Percentiles rank a stretch among this genome's conserved stretches.
These are phyloP conservation scores for Aureobasidium sp. DNA, from an alignment of 2,329 filamentous ascomycete genomes.

Conservation along the genomic window DNA sequence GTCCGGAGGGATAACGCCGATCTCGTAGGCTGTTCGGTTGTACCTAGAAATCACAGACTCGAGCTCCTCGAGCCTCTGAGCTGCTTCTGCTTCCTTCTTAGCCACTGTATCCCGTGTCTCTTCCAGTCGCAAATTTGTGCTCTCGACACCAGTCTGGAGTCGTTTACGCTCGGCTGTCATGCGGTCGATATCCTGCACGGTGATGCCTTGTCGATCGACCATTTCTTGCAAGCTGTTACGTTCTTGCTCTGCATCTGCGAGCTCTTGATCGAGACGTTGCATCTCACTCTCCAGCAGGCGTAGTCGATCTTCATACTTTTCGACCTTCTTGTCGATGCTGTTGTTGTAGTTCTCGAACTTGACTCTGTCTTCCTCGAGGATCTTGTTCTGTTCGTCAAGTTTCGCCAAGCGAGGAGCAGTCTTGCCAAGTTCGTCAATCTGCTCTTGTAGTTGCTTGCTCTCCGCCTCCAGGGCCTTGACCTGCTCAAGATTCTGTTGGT, in stretches of 20 bases:
- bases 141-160: slow-evolving; percentile 79
- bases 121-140: slow-evolving; percentile 65
- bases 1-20: slow-evolving; percentile 76
- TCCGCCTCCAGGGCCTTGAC: slow-evolving; percentile 80
- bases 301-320: slow-evolving; percentile 78
- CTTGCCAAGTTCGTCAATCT: slow-evolving; percentile 85
- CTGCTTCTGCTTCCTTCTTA: slow-evolving; percentile 83
- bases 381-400: slow-evolving; percentile 81
- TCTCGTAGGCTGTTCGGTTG: slow-evolving; percentile 91
- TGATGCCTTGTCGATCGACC: slow-evolving; percentile 89
- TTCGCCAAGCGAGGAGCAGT: slow-evolving; percentile 74
- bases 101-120: slow-evolving; percentile 75
- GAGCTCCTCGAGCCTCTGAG: slow-evolving; percentile 79
- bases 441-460: slow-evolving; percentile 67
- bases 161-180: slow-evolving; percentile 95
- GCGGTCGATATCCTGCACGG: slow-evolving; percentile 96
- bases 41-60: slow-evolving; percentile 83
- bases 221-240: slow-evolving; percentile 69
- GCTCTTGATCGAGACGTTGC: slow-evolving; percentile 64
- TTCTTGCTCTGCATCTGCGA: slow-evolving; percentile 75
- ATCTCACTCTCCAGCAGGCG: slow-evolving; percentile 80
- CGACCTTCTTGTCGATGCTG: slow-evolving; percentile 71
- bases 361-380: slow-evolving; percentile 85
- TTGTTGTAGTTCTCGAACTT: slow-evolving; percentile 96
- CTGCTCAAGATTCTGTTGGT: slow-evolving; percentile 76